Conservation (phyloP, 108 stramenopile genomes). For the Skeletonema grethae region DNA sequence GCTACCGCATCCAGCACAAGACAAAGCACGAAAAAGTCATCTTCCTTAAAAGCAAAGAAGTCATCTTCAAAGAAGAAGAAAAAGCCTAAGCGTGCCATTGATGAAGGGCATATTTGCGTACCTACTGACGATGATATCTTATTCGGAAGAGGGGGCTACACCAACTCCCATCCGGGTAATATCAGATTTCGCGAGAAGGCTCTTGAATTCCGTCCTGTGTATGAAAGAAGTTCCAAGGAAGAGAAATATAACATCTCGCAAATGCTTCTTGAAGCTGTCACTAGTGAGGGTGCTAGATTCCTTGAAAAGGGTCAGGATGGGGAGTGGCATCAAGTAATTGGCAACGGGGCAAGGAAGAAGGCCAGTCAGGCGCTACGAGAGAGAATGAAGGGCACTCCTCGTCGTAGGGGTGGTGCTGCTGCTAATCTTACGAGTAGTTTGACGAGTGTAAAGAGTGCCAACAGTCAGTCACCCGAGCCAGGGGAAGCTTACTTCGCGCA, state of each 20-base stretch:
- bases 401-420: background rate
- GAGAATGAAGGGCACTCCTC: constrained; percentile 19
- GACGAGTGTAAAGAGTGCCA: background rate
- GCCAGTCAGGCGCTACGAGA: constrained; percentile 50
- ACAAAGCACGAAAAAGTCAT: constrained; percentile 2
- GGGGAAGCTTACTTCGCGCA: background rate
- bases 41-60: constrained; percentile 1
- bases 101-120: constrained; percentile 4
- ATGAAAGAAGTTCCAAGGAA: constrained; percentile 27
- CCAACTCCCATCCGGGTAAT: constrained; percentile 72
- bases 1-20: background rate
- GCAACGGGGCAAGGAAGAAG: constrained; percentile 46
- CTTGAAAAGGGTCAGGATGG: constrained; percentile 46
- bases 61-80: constrained; percentile 19
- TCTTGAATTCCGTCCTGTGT: constrained; percentile 11
- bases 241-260: constrained; percentile 40
- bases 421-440: background rate
- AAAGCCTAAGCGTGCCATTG: constrained; percentile 20
- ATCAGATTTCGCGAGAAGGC: constrained; percentile 54
- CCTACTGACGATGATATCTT: constrained; percentile 71
- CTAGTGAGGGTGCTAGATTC: constrained; percentile 28
- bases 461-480: background rate
- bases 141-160: constrained; percentile 71
- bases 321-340: constrained; percentile 46
- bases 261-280: constrained; percentile 34